Base-by-base conservation (phyloP, 1,139 yeast species). In the Protomyces inundatus region DNA sequence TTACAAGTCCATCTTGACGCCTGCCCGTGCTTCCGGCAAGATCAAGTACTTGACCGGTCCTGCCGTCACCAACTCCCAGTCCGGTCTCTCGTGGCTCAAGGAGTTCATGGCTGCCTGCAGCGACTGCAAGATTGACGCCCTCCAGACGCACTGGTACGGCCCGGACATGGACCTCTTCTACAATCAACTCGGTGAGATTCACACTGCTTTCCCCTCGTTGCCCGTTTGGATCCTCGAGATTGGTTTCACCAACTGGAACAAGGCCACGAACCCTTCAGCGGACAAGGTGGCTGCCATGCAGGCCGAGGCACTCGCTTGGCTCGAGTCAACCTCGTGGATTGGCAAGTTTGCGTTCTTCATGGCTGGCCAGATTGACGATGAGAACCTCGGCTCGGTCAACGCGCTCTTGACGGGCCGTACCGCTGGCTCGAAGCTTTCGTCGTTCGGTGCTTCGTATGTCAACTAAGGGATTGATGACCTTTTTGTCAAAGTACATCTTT, bases 231-330 rank as follows among this genome's bases (percentile, higher is more conserved):
- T 61, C 54, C 48, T 59, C 37, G 64, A 61, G 48, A 52, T 54
- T 35, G 64, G 58, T 30, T 61, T 53, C 55, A 61, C 64, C 37
- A 61, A 54, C 60, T 61, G 64, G 64, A 54, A 61, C 39, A 9
- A 46, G 10, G 55, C 64, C 37, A 61, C 56, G 7, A 53, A 54
- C 55, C 60, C 60, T 6, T 32, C 45, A 23, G 52, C 61, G 3
- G 55, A 35, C 14, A 55, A 61, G 33, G 61, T 61, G 33, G 52
- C 56, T 2, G 50, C 39, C 6, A 54, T 61, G 55, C 56, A 45
- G 52, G 14, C 53, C 33, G 53, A 54, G 30, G 64, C 64, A 7
- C 40, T 50, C 33, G 55, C 60, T 23, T 61, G 55, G 58, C 60
- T 61, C 45, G 64, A 61, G 37, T 39, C 55, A 4, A 55, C 55